These are phyloP conservation scores for Chalciporus sp. DNA, from an alignment of 1,284 basidiomycete species.

Conservation along the genomic window DNA sequence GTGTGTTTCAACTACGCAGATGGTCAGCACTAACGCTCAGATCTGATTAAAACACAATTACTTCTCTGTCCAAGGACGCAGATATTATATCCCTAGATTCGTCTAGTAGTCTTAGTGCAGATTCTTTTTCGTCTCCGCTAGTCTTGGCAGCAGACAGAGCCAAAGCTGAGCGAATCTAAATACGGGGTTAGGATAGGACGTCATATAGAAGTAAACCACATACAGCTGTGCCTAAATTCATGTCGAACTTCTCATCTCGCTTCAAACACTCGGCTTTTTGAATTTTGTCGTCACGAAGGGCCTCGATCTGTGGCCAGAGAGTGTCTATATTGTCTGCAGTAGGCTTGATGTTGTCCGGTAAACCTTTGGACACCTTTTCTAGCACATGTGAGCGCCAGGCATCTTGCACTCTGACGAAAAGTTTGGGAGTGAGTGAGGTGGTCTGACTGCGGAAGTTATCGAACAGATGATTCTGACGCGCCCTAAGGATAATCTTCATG, in stretches of 20 bases:
- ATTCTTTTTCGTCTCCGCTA: slow-evolving; percentile 44
- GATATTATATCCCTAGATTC: slow-evolving; percentile 78
- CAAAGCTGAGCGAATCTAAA: slow-evolving; percentile 53
- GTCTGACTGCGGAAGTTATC: slow-evolving; percentile 63
- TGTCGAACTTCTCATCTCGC: slow-evolving; percentile 88
- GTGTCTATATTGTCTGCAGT: slow-evolving; percentile 50
- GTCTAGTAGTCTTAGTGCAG: slow-evolving; percentile 69
- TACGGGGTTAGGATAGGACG: slow-evolving; percentile 17
- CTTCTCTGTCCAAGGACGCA: slow-evolving; percentile 75
- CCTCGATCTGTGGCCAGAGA: slow-evolving; percentile 55
- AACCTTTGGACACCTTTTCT: slow-evolving; percentile 61
- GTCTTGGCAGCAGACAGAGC: slow-evolving; percentile 52
- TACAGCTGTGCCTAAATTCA: slow-evolving; percentile 81
- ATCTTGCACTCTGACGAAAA: slow-evolving; percentile 60
- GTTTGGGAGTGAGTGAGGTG: slow-evolving; percentile 55
- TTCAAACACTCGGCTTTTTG: slow-evolving; percentile 75
- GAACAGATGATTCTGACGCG: slow-evolving; percentile 84
- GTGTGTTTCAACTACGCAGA: slow-evolving; percentile 68
- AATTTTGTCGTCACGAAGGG: slow-evolving; percentile 49
- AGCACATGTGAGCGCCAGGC: slow-evolving; percentile 71
- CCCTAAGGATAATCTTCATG: slow-evolving; percentile 84
- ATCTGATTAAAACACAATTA: slow-evolving; percentile 33
- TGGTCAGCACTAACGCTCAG: slow-evolving; percentile 10
- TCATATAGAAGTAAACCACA: slow-evolving; percentile 31
- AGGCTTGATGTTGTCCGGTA: slow-evolving; percentile 50